A percentile compares a stretch with the other conserved stretches of the same genome.
phyloP scores from a whole-genome alignment of 345 rosid genomes.

The Pseudoturritis turrita region DNA sequence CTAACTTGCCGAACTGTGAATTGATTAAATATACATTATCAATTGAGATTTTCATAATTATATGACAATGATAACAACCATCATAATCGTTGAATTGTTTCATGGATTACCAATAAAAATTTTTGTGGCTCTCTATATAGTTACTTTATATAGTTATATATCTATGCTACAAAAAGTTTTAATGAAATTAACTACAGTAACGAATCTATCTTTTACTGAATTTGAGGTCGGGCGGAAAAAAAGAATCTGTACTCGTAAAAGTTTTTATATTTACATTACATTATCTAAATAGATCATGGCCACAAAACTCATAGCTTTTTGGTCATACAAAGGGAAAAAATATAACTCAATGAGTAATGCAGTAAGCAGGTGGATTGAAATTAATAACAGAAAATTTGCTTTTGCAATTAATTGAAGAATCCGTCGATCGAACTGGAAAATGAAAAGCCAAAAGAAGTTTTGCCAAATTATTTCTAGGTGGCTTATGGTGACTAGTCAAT shows the following conservation, averaged over 20 bases:
- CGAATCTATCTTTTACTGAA: background rate
- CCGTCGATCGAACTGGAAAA: conserved; percentile 12
- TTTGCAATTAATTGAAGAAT: background rate
- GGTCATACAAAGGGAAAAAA: background rate
- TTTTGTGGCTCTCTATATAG: background rate
- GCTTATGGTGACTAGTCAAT: conserved; percentile 33
- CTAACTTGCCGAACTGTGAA: background rate
- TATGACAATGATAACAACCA: background rate
- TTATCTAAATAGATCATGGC: background rate
- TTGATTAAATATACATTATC: background rate
- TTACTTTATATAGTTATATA: background rate
- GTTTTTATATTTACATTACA: background rate
- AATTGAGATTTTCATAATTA: background rate
- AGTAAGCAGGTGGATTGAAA: conserved; percentile 11
- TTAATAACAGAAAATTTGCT: background rate
- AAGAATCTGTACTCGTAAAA: background rate
- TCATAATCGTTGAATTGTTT: background rate
- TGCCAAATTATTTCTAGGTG: conserved; percentile 24
- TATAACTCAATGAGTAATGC: background rate
- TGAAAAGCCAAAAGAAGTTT: conserved; percentile 18
- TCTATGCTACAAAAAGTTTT: background rate
- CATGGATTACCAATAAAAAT: background rate
- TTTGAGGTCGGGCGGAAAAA: background rate
- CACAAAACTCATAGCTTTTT: background rate
- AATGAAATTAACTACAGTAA: background rate